Evolutionary conservation across 1,284 basidiomycete genomes (phyloP).

Genomic region (Sporisorium graminicola): DNA sequence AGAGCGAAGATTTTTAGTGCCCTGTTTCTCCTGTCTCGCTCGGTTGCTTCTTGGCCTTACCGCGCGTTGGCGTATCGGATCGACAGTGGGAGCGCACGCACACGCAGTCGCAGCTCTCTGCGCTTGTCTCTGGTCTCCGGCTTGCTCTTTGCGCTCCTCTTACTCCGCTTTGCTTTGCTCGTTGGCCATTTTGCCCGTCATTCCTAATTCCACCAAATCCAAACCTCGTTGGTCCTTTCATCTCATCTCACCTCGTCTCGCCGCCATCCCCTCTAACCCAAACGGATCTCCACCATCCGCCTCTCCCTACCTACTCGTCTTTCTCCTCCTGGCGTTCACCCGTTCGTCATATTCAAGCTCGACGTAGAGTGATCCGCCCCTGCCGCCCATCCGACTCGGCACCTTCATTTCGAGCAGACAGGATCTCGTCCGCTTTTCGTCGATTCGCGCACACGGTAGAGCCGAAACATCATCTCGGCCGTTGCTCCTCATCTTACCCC

Average conservation of each 20-base stretch:
- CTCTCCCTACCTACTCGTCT: not conserved
- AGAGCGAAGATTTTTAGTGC: too few species aligned
- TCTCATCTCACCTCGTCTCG: slow-evolving; percentile 2
- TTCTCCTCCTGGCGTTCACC: too few species aligned
- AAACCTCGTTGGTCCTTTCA: not conserved
- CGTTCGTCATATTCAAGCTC: too few species aligned
- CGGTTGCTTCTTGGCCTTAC: too few species aligned
- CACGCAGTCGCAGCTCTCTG: not conserved
- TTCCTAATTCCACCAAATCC: not conserved
- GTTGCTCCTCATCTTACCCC: not conserved
- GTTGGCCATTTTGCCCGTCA: not conserved
- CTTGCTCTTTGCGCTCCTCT: not conserved
- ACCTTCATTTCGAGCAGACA: too few species aligned
- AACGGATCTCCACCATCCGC: slow-evolving; percentile 1
- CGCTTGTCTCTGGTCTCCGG: not conserved
- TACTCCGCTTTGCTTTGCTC: not conserved
- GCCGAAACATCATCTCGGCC: too few species aligned
- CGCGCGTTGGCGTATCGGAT: too few species aligned
- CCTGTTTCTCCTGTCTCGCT: too few species aligned
- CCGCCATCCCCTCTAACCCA: not conserved
- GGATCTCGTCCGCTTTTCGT: too few species aligned
- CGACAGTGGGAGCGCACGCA: not conserved
- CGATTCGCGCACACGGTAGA: too few species aligned
- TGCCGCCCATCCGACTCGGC: not conserved
- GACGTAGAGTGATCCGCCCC: not conserved